A percentile compares a stretch with the other conserved stretches of the same genome.
Evolutionary conservation across 257 asterid genomes (phyloP).

Genomic region (Osmanthus fragrans): DNA sequence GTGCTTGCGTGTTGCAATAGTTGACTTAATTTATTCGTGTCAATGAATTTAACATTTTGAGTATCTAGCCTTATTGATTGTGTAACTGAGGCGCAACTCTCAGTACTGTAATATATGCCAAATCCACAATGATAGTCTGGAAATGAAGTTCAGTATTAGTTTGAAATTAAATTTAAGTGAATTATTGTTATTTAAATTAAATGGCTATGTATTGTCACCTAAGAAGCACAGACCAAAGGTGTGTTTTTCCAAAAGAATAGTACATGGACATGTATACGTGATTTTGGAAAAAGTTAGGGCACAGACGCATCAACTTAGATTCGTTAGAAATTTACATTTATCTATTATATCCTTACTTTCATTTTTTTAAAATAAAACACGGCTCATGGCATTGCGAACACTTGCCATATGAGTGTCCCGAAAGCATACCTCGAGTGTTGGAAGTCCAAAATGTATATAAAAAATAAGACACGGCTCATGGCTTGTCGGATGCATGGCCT

Average conservation of each 20-base stretch:
- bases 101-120: background rate
- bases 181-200: background rate
- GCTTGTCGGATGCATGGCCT: background rate
- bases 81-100: background rate
- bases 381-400: background rate
- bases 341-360: background rate
- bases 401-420: background rate
- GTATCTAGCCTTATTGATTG: background rate
- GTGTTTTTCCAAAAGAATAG: background rate
- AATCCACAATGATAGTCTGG: background rate
- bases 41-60: background rate
- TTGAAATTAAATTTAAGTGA: background rate
- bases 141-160: background rate
- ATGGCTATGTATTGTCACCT: background rate
- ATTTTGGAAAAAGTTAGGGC: background rate
- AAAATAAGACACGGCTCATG: background rate
- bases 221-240: background rate
- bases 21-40: background rate
- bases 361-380: background rate
- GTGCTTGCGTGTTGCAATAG: background rate
- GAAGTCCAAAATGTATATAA: no score
- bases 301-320: background rate
- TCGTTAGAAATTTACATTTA: background rate
- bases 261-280: background rate
- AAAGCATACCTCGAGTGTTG: background rate